Conservation (phyloP, 2,329 filamentous ascomycete genomes). For the Nemania serpens region DNA sequence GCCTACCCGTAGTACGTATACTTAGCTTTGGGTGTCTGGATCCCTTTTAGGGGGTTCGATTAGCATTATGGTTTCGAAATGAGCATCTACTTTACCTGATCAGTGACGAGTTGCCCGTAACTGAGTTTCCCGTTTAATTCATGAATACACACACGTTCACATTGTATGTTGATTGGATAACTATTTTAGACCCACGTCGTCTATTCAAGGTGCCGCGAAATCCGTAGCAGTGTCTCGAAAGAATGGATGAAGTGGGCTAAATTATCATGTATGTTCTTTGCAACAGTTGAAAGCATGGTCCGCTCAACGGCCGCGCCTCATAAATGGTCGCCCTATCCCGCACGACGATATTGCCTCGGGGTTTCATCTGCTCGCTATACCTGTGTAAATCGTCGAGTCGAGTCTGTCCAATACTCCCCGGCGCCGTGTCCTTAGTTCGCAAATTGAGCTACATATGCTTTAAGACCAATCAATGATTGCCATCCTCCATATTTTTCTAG, state of each 20-base stretch:
- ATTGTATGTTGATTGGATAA: conserved; percentile 6
- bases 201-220: neutral
- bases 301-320: too few species aligned
- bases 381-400: too few species aligned
- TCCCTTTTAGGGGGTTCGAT: conserved; percentile 4
- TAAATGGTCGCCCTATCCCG: too few species aligned
- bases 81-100: conserved; percentile 10
- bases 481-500: too few species aligned
- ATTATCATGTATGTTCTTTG: neutral
- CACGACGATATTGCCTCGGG: too few species aligned
- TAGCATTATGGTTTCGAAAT: conserved; percentile 12
- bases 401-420: too few species aligned
- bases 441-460: too few species aligned
- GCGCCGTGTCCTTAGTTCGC: too few species aligned
- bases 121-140: neutral
- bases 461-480: too few species aligned
- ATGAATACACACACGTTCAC: conserved; percentile 10
- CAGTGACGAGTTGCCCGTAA: conserved; percentile 5
- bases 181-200: neutral
- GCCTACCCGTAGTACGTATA: conserved; percentile 1
- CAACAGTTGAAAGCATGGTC: too few species aligned
- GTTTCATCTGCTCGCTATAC: too few species aligned
- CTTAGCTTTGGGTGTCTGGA: conserved; percentile 8
- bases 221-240: neutral
- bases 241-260: neutral